Base-by-base conservation (phyloP, 805 yeast species). In the Ogataea trehalophila region DNA sequence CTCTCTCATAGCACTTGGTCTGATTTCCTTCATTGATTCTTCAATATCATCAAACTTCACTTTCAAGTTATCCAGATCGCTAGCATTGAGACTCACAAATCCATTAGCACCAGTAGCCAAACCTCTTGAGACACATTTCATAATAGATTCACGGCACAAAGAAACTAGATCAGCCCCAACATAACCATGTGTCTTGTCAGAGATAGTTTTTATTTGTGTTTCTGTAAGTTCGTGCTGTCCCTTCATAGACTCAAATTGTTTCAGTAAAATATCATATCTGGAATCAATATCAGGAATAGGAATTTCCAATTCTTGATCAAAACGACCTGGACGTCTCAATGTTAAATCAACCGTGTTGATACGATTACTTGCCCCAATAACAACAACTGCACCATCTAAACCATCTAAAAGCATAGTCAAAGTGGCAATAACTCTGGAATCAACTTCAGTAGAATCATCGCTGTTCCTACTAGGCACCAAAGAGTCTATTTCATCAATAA, bases 1-100 rank as follows among this genome's bases (percentile, higher is more conserved):
- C 64, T 94, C 99, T 49, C 96, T 77, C 99, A 94, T 94, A 2
- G 98, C 98, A 50, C 96, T 86, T 2, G 99, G 98, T 43, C 95
- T 75, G 2, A 94, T 81, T n/a, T 87, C 91, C 1, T 80, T 67
- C 62, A 90, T 66, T 0, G 97, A 91, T 20, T 65, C 66, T 42
- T 81, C 81, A n/a, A 92, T 72, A 58, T 92, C 96, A 0, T 62
- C 64, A 11, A 71, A 48, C 1, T 67, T 60, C 3, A 88, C 79
- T 46, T 69, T 75, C 52, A 85, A 68, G 16, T 37, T 15, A n/a
- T 22, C 26, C 14, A 16, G 13, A 1, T 72, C 63, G 1, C 50
- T 50, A 5, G 41, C 16, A 15, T 39, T 17, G 1, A 43, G 37
- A n/a, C 43, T 46, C 5, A 48, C 47, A 2, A 42, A 47, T 5